Base-by-base conservation (phyloP, 345 rosid species). In the Syzygium jambos region DNA sequence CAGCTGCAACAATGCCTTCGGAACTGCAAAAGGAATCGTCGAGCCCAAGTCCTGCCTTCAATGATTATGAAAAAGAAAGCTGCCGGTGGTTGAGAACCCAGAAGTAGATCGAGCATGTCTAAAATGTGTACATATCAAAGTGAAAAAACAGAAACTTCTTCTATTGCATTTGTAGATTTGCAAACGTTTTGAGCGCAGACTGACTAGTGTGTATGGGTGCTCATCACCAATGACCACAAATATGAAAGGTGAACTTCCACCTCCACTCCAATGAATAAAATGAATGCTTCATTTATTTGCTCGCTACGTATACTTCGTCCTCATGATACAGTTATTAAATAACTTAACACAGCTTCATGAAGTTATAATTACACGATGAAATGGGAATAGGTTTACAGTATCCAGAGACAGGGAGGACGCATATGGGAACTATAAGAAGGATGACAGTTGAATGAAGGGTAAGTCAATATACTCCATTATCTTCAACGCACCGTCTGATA, bases 401-500 rank as follows among this genome's bases (percentile, higher is more conserved):
- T 23, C n/a, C 63, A 56, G n/a, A 27, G 65, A 59, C 9, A 43
- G 17, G 52, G 29, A 49, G 38, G 85, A 88, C 98, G 92, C 95
- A 97, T 98, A 91, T 86, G 53, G 96, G 98, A 25, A 94, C 86
- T 91, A 94, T 63, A 94, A 80, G 85, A 96, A 93, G 85, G 94
- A 91, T 19, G 98, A 94, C 68, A 96, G 92, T 92, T 94, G 97
- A 52, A 98, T 98, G 85, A 94, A 94, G 27, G 97, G 98, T 86
- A 96, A 90, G 87, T 94, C 95, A 52, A 96, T 93, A 90, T 94
- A 93, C 59, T 94, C 94, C 99, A 97, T 94, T 86, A 97, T 95
- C 96, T 93, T 95, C 86, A 95, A 86, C 12, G 95, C 98, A 41
- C 97, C 97, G 78, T 95, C 97, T 4, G 99, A 97, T 87, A 95